phyloP scores from a whole-genome alignment of 768 basidiomycete species.

The Terana coerulea region DNA sequence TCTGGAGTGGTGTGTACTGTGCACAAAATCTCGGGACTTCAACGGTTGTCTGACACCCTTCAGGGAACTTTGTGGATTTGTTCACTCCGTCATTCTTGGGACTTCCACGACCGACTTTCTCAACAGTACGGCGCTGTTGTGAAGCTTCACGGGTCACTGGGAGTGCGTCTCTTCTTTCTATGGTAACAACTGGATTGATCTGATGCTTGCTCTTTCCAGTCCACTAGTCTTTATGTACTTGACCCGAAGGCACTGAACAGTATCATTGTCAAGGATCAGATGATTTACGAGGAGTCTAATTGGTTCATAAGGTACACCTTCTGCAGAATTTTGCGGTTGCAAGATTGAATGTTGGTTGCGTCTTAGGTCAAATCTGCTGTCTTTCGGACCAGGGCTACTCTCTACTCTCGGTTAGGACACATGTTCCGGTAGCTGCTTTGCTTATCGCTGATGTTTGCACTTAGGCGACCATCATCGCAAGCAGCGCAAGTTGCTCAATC shows the following conservation, averaged over 20 bases:
- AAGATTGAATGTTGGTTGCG: no score
- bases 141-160: conserved; percentile 17
- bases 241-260: conserved; percentile 45
- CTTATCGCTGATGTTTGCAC: background rate
- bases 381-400: conserved; percentile 23
- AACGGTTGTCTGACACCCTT: no score
- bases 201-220: conserved; percentile 10
- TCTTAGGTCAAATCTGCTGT: conserved; percentile 13
- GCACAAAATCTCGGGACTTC: no score
- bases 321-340: no score
- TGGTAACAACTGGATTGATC: background rate
- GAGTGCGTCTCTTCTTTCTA: conserved; percentile 13
- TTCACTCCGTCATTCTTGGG: conserved; percentile 12
- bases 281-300: conserved; percentile 13
- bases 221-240: conserved; percentile 35
- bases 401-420: conserved; percentile 15
- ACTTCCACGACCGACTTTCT: conserved; percentile 16
- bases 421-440: no score
- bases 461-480: conserved; percentile 26
- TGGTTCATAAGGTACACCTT: conserved; percentile 19
- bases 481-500: conserved; percentile 29
- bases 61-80: conserved; percentile 21
- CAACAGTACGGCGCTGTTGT: conserved; percentile 18
- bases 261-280: conserved; percentile 40
- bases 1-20: conserved; percentile 6